These are phyloP conservation scores for Botrytis tulipae DNA, from an alignment of 2,329 filamentous ascomycete species.

Conservation along the genomic window DNA sequence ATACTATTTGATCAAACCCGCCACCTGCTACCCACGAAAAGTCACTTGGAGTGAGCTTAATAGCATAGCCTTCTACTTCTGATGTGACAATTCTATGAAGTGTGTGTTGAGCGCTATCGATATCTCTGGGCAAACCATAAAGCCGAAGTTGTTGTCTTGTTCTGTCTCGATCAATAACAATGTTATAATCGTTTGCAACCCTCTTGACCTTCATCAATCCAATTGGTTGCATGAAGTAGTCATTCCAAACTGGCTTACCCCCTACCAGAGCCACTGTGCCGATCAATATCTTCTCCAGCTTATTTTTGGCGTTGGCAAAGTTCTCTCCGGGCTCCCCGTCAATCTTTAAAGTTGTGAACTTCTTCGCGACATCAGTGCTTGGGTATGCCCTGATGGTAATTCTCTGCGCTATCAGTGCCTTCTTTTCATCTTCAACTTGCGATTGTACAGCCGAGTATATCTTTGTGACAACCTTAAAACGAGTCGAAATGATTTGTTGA, in stretches of 20 bases:
- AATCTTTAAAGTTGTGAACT: slow-evolving; percentile 41
- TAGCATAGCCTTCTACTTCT: slow-evolving; percentile 29
- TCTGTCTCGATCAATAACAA: slow-evolving; percentile 11
- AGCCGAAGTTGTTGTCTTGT: not conserved
- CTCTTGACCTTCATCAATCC: slow-evolving; percentile 24
- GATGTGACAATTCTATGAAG: slow-evolving; percentile 35
- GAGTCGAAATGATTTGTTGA: slow-evolving; percentile 41
- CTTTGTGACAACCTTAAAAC: slow-evolving; percentile 41
- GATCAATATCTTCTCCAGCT: slow-evolving; percentile 39
- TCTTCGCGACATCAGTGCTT: slow-evolving; percentile 27
- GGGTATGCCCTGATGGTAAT: slow-evolving; percentile 36
- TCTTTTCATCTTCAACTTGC: slow-evolving; percentile 34
- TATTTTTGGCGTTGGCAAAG: slow-evolving; percentile 39
- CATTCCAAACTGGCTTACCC: slow-evolving; percentile 39
- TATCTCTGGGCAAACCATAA: not conserved
- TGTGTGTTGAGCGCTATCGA: slow-evolving; percentile 26
- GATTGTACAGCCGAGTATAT: slow-evolving; percentile 40
- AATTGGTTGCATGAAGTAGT: slow-evolving; percentile 22
- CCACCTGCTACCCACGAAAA: not conserved
- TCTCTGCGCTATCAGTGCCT: slow-evolving; percentile 38
- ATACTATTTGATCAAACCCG: slow-evolving; percentile 3
- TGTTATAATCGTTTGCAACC: not conserved
- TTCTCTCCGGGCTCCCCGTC: slow-evolving; percentile 39
- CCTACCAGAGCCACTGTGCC: slow-evolving; percentile 37
- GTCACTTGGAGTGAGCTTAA: slow-evolving; percentile 34